Conservation (phyloP, 1,284 basidiomycete species). For the Takashimella tepidaria region DNA sequence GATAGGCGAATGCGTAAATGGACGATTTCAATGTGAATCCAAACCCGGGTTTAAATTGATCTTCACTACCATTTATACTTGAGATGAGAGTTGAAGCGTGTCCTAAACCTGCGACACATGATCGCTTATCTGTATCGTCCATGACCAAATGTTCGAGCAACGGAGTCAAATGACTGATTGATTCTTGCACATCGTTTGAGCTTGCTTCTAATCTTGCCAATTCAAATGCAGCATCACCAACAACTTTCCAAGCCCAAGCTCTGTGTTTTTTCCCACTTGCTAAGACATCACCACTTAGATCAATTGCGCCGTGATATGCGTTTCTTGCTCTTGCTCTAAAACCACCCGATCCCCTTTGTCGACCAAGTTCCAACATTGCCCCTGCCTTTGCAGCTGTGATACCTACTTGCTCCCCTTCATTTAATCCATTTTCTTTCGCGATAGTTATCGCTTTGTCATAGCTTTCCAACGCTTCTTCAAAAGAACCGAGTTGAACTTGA, state of each 20-base stretch:
- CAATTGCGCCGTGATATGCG: slow-evolving; percentile 62
- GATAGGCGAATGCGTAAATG: slow-evolving; percentile 65
- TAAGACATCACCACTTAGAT: slow-evolving; percentile 57
- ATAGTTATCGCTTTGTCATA: slow-evolving; percentile 58
- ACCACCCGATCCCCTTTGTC: slow-evolving; percentile 60
- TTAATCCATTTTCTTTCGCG: slow-evolving; percentile 13
- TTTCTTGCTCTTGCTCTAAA: slow-evolving; percentile 69
- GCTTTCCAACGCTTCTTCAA: slow-evolving; percentile 65
- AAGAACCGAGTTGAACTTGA: slow-evolving; percentile 71
- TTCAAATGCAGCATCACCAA: slow-evolving; percentile 70
- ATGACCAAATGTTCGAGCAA: slow-evolving; percentile 36
- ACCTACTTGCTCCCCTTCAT: slow-evolving; percentile 56
- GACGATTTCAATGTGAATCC: slow-evolving; percentile 56
- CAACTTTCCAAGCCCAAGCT: slow-evolving; percentile 76
- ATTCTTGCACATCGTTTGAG: slow-evolving; percentile 32
- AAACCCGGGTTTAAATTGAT: background rate
- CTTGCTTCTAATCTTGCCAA: slow-evolving; percentile 52
- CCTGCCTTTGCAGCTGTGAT: slow-evolving; percentile 70
- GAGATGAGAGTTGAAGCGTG: slow-evolving; percentile 35
- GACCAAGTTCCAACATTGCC: slow-evolving; percentile 67
- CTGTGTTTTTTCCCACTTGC: slow-evolving; percentile 59
- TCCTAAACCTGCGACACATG: slow-evolving; percentile 36
- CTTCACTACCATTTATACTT: background rate
- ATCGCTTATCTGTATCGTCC: slow-evolving; percentile 40
- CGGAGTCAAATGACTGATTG: slow-evolving; percentile 28